Percentiles rank a stretch among this genome's conserved stretches.
Conservation (phyloP, 2,329 filamentous ascomycete species). For the Fonsecaea pugnacius region DNA sequence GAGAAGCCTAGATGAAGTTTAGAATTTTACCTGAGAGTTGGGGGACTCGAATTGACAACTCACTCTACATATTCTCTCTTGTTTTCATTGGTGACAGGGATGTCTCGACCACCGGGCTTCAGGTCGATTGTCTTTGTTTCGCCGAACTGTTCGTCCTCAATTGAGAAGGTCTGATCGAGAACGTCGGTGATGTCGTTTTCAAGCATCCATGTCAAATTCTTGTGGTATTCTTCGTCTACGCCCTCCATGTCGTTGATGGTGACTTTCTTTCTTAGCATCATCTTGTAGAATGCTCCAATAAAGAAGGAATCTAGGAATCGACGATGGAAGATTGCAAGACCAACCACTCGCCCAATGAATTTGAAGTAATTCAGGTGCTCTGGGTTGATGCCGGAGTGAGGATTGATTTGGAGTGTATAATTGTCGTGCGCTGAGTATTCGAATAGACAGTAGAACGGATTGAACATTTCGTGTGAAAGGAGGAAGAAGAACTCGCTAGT, state of each 20-base stretch:
- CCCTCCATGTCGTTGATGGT: conserved; percentile 95
- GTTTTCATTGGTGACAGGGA: conserved; percentile 97
- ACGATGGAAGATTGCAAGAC: conserved; percentile 95
- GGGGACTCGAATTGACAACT: conserved; percentile 44
- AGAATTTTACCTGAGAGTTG: conserved; percentile 12
- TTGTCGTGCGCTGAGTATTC: conserved; percentile 99
- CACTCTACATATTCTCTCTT: conserved; percentile 98
- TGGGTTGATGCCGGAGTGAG: conserved; percentile 97
- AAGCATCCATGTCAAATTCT: conserved; percentile 94
- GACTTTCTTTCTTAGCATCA: conserved; percentile 94
- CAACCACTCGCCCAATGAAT: conserved; percentile 97
- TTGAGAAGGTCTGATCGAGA: conserved; percentile 92
- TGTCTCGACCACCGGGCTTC: conserved; percentile 85
- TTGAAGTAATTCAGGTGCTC: conserved; percentile 99
- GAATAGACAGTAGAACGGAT: conserved; percentile 99
- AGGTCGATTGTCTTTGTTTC: conserved; percentile 93
- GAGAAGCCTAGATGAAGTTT: conserved; percentile 66
- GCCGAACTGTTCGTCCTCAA: conserved; percentile 95
- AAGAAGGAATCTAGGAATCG: conserved; percentile 99
- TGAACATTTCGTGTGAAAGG: conserved; percentile 99
- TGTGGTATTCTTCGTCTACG: conserved; percentile 96
- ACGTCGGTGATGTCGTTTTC: conserved; percentile 97
- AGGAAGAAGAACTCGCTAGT: conserved; percentile 97
- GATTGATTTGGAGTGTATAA: conserved; percentile 99
- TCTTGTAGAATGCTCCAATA: conserved; percentile 98